Conservation (phyloP, 1,284 basidiomycete genomes). For the Sparassis latifolia region DNA sequence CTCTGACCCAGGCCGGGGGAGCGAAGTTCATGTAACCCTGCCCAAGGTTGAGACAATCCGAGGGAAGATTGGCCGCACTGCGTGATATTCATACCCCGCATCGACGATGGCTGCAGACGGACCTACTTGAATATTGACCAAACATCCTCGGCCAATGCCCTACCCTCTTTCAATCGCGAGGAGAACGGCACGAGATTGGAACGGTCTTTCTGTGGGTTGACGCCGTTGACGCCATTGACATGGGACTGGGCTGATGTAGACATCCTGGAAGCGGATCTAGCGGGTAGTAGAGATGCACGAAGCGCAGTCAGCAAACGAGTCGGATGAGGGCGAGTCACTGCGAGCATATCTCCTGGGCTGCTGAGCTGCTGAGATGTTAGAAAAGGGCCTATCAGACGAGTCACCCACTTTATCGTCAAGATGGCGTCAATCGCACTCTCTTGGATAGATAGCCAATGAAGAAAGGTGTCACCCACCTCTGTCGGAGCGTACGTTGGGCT, state of each 20-base stretch:
- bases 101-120: constrained; percentile 1
- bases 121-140: constrained; percentile 91
- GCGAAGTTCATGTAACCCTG: constrained; percentile 94
- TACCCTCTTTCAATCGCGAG: constrained; percentile 62
- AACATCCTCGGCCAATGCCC: constrained; percentile 77
- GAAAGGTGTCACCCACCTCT: too few relatives aligned
- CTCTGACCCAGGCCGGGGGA: constrained; percentile 79
- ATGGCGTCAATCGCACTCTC: too few relatives aligned
- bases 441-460: too few relatives aligned
- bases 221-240: constrained; percentile 10
- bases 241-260: constrained; percentile 1
- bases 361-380: too few relatives aligned
- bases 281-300: neutral
- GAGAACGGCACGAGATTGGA: constrained; percentile 56
- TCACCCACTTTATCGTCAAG: too few relatives aligned
- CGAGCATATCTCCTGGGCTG: too few relatives aligned
- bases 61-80: constrained; percentile 79
- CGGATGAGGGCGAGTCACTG: too few relatives aligned
- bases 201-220: constrained; percentile 28
- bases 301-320: neutral
- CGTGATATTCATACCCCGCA: constrained; percentile 5
- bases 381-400: too few relatives aligned
- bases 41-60: constrained; percentile 87
- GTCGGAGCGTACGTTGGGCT: too few relatives aligned
- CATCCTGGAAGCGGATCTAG: constrained; percentile 2